A percentile compares a stretch with the other conserved stretches of the same genome.
Conservation (phyloP, 805 yeast genomes). For the Lipomyces anomalus region DNA sequence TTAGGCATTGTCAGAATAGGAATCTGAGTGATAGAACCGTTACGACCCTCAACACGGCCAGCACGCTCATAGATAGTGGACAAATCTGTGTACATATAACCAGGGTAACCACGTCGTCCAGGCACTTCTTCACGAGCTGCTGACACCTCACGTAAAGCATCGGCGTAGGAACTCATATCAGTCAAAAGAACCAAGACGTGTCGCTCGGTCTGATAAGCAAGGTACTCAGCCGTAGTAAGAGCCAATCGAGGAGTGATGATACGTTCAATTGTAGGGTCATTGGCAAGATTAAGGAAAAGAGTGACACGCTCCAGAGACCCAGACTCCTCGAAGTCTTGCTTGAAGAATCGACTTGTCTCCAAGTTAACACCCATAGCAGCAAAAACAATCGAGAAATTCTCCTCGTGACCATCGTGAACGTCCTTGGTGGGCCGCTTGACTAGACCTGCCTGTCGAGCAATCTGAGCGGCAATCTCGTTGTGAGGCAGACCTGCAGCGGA, state of each 20-base stretch:
- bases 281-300: slow-evolving; percentile 92
- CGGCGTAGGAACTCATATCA: slow-evolving; percentile 99
- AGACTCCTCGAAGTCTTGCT: slow-evolving; percentile 98
- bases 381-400: slow-evolving; percentile 96
- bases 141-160: slow-evolving; percentile 98
- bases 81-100: slow-evolving; percentile 99
- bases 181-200: slow-evolving; percentile 97
- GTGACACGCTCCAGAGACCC: slow-evolving; percentile 98
- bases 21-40: slow-evolving; percentile 98
- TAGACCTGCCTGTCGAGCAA: slow-evolving; percentile 98
- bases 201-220: slow-evolving; percentile 98
- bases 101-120: slow-evolving; percentile 99
- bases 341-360: slow-evolving; percentile 97
- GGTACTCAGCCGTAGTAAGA: slow-evolving; percentile 94
- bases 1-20: slow-evolving; percentile 99
- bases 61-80: slow-evolving; percentile 99
- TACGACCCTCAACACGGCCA: slow-evolving; percentile 99
- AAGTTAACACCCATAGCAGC: slow-evolving; percentile 99
- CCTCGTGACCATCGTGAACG: slow-evolving; percentile 99
- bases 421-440: slow-evolving; percentile 96
- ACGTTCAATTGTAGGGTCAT: slow-evolving; percentile 99
- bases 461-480: slow-evolving; percentile 99
- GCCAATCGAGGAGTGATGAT: slow-evolving; percentile 99
- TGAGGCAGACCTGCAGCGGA: slow-evolving; percentile 99
- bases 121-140: slow-evolving; percentile 99